Percentiles rank a stretch among this genome's conserved stretches.
These are phyloP conservation scores for Piloderma croceum DNA, from an alignment of 768 basidiomycete species.

Conservation along the genomic window DNA sequence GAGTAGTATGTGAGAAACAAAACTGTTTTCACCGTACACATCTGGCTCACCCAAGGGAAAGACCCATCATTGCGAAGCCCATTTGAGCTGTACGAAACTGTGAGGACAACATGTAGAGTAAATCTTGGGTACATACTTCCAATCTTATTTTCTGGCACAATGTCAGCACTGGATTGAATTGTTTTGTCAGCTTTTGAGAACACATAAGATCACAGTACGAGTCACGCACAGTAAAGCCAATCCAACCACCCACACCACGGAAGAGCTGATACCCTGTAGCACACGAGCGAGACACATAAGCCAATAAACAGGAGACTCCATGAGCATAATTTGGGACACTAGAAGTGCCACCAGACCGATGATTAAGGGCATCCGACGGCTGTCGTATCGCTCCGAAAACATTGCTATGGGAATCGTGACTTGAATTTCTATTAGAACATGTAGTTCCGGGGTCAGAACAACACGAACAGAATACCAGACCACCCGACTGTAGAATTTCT, in stretches of 20 bases:
- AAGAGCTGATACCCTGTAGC: conserved; percentile 54
- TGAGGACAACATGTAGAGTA: too few species aligned
- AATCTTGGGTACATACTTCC: conserved; percentile 49
- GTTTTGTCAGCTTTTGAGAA: too few species aligned
- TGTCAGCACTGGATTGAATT: conserved; percentile 41
- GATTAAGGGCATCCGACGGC: conserved; percentile 44
- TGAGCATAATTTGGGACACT: conserved; percentile 53
- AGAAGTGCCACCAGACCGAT: conserved; percentile 45
- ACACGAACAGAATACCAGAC: conserved; percentile 48
- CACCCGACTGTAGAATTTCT: conserved; percentile 34
- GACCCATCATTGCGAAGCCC: conserved; percentile 54
- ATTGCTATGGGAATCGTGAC: conserved; percentile 57
- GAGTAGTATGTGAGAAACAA: too few species aligned
- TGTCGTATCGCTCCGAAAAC: conserved; percentile 45
- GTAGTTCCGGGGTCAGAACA: too few species aligned
- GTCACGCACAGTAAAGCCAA: conserved; percentile 47
- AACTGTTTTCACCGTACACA: too few species aligned
- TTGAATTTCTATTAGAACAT: too few species aligned
- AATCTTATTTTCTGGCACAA: conserved; percentile 40
- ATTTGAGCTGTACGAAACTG: conserved; percentile 51
- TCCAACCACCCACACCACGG: conserved; percentile 59
- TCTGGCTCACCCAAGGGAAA: conserved; percentile 46
- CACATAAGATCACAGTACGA: background rate
- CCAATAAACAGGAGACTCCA: conserved; percentile 53
- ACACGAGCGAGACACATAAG: conserved; percentile 55